Conservation (phyloP, 768 basidiomycete species). For the Sporobolomyces pararoseus region DNA sequence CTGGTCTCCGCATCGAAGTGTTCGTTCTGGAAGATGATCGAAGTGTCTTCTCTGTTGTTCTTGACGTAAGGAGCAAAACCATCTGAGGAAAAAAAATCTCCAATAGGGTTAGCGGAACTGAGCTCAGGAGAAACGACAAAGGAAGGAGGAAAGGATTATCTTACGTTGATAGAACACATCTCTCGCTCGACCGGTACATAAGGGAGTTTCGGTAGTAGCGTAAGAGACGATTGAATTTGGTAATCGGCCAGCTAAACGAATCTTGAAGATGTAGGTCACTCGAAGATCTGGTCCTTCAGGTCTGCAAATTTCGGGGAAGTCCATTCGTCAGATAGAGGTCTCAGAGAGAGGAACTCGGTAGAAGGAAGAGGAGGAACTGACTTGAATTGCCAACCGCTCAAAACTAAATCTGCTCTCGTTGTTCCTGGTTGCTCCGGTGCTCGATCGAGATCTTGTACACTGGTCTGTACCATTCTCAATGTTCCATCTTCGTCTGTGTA, state of each 20-base stretch:
- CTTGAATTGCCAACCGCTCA: conserved; percentile 34
- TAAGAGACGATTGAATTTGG: conserved; percentile 17
- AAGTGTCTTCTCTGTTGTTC: neutral
- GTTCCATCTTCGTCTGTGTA: conserved; percentile 25
- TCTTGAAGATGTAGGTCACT: conserved; percentile 29
- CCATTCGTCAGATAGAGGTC: no score
- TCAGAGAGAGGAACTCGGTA: no score
- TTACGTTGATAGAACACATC: conserved; percentile 21
- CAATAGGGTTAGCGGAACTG: no score
- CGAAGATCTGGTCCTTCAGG: conserved; percentile 1
- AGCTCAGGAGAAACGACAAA: neutral
- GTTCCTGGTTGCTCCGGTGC: conserved; percentile 21
- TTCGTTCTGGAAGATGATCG: conserved; percentile 32
- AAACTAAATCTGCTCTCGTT: conserved; percentile 16
- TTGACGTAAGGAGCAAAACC: conserved; percentile 23
- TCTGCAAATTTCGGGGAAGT: no score
- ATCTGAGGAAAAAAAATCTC: conserved; percentile 19
- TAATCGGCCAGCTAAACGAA: conserved; percentile 14
- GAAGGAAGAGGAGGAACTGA: neutral
- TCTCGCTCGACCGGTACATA: conserved; percentile 19
- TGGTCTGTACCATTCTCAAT: conserved; percentile 18
- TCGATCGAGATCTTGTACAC: conserved; percentile 1
- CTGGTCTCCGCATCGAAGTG: neutral
- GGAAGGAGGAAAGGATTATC: neutral
- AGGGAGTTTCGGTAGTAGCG: conserved; percentile 19